phyloP scores from a whole-genome alignment of 176 grass and related monocot species.

The Pharus latifolius region DNA sequence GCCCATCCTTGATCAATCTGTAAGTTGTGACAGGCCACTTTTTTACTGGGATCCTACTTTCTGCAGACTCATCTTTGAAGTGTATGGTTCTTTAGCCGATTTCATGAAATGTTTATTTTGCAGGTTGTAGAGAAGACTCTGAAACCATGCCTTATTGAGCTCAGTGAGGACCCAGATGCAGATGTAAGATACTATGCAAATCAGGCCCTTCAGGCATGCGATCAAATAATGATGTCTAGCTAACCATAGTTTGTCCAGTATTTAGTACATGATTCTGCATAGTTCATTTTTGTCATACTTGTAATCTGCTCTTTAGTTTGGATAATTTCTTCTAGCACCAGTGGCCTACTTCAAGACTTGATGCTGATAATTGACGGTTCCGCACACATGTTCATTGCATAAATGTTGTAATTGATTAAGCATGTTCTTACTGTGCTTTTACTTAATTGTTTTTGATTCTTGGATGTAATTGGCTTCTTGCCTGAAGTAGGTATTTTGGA shows the following conservation, averaged over 20 bases:
- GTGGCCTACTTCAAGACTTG: neutral
- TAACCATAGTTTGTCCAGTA: constrained; percentile 2
- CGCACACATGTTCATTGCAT: neutral
- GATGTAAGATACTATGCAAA: constrained; percentile 65
- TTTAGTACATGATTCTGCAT: neutral
- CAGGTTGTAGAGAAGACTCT: constrained; percentile 60
- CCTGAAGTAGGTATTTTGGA: neutral
- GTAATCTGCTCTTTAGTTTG: neutral
- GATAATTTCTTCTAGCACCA: neutral
- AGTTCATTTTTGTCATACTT: neutral
- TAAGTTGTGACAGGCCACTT: constrained; percentile 17
- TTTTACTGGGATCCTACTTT: neutral
- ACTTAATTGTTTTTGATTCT: neutral
- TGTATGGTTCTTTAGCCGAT: neutral
- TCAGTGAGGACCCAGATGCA: constrained; percentile 71
- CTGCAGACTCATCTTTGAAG: neutral
- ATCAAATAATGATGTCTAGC: constrained; percentile 72
- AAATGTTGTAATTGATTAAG: neutral
- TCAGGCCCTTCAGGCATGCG: constrained; percentile 54
- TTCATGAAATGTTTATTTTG: neutral
- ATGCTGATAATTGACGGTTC: neutral
- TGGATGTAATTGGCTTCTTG: neutral
- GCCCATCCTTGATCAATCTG: constrained; percentile 61
- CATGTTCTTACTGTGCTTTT: neutral
- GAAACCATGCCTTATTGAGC: constrained; percentile 61